Percentiles rank a stretch among this genome's conserved stretches.
These are phyloP conservation scores for Populus trichocarpa DNA, from an alignment of 441 rosid species.

Conservation along the genomic window DNA sequence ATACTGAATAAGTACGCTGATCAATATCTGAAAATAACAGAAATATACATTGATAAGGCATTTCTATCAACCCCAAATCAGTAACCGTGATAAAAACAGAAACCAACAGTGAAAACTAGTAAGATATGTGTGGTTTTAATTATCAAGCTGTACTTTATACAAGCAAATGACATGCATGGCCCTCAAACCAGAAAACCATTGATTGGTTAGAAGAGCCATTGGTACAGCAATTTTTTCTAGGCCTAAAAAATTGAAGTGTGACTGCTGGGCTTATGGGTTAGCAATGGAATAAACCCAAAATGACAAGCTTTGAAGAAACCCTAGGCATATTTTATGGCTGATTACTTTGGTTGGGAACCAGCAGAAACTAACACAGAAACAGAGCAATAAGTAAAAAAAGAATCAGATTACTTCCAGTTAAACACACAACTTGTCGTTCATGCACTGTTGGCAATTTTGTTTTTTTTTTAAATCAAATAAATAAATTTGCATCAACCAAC, in stretches of 20 bases:
- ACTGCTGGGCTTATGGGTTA: background rate
- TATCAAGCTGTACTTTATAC: background rate
- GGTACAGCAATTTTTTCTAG: background rate
- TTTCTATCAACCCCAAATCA: constrained; percentile 1
- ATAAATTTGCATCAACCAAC: background rate
- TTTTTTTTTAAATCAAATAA: background rate
- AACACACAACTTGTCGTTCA: background rate
- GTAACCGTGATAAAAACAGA: background rate
- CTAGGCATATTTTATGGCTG: background rate
- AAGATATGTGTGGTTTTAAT: background rate
- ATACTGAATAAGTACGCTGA: constrained; percentile 49
- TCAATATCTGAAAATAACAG: constrained; percentile 44
- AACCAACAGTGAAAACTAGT: background rate
- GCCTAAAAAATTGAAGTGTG: background rate
- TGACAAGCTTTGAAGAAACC: background rate
- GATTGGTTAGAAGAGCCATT: background rate
- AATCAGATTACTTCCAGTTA: background rate
- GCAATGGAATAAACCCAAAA: background rate
- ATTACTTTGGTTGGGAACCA: background rate
- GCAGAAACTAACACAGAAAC: background rate
- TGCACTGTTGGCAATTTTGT: background rate
- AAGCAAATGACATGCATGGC: background rate
- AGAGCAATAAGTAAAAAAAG: background rate
- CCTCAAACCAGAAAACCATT: background rate
- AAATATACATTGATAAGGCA: constrained; percentile 11